Evolutionary conservation across 2,329 filamentous ascomycete species (phyloP).

Genomic region (Karstenula rhodostoma): DNA sequence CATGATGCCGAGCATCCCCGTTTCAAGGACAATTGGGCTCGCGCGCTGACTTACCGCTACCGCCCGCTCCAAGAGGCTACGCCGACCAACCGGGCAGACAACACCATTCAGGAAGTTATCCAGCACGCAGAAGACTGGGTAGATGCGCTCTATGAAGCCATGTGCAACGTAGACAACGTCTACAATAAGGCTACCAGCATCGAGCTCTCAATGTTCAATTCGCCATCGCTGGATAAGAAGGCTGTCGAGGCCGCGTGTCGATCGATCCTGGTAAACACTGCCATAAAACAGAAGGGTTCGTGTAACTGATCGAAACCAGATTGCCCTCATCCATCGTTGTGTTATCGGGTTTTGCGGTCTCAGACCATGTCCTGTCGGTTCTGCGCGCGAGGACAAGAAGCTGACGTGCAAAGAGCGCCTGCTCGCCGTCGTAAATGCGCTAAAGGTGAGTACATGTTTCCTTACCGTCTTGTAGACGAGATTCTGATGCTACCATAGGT

Average conservation of each 20-base stretch:
- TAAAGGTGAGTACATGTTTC: constrained; percentile 6
- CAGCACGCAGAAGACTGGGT: constrained; percentile 9
- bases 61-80: constrained; percentile 10
- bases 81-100: background rate
- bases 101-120: constrained; percentile 8
- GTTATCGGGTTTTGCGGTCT: constrained; percentile 13
- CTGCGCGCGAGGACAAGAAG: constrained; percentile 13
- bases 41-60: constrained; percentile 11
- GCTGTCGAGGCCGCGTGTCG: constrained; percentile 16
- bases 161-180: constrained; percentile 5
- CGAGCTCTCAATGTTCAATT: constrained; percentile 16
- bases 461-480: background rate
- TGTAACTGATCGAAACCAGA: background rate
- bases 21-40: constrained; percentile 12
- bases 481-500: background rate
- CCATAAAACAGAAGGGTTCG: too few species aligned
- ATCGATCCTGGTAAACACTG: constrained; percentile 5
- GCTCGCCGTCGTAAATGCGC: background rate
- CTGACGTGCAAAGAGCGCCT: constrained; percentile 12
- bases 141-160: constrained; percentile 2
- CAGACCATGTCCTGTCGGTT: background rate
- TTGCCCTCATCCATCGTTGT: constrained; percentile 15
- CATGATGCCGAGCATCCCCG: background rate
- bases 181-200: constrained; percentile 8
- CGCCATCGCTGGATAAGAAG: constrained; percentile 6